Base-by-base conservation (phyloP, 352 stramenopile genomes). In the Phytophthora podocarpi region DNA sequence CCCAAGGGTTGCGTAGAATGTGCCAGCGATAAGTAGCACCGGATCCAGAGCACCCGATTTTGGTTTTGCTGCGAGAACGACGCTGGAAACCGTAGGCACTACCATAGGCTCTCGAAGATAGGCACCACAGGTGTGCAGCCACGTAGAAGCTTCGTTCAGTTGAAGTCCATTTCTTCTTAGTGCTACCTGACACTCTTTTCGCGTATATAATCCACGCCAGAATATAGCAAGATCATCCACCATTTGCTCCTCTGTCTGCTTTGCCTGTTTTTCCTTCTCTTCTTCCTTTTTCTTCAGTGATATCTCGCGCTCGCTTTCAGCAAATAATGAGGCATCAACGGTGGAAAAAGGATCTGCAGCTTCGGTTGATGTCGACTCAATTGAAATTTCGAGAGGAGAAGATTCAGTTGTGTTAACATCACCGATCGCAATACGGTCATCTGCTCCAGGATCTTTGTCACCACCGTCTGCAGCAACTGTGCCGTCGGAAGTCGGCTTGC, bases 1-100 rank as follows among this genome's bases (percentile, higher is more conserved):
- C 5, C 60, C 68, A 8, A 66, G 69, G n/a, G 74, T 80, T 13
- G 72, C 70, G 47, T 88, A 93, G 36, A 91, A 91, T 36, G 83
- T 88, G 11, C 81, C 83, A 4, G 81, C 83, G 21, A 93, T 79
- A 5, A 93, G 70, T 24, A 93, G 35, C 39, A 91, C 80, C n/a
- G 83, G 83, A 60, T 93, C 83, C 23, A 92, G 41, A 3, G 65
- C 70, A 37, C 64, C 66, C 0, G 64, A 61, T n/a, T 71, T 76
- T 5, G 67, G 18, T 36, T 77, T 78, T 24, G 62, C 51, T 5
- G 59, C 53, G 2, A 84, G 58, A 15, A 60, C 48, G 4, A 84
- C 63, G 11, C 58, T 72, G 30, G 49, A 67, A 32, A 70, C n/a
- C 7, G 66, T 83, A 4, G 76, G 67, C 20, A 90, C 42, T 5